Percentiles rank a stretch among this genome's conserved stretches.
phyloP scores from a whole-genome alignment of 2,329 filamentous ascomycete species.

The Pseudocercospora vitis region DNA sequence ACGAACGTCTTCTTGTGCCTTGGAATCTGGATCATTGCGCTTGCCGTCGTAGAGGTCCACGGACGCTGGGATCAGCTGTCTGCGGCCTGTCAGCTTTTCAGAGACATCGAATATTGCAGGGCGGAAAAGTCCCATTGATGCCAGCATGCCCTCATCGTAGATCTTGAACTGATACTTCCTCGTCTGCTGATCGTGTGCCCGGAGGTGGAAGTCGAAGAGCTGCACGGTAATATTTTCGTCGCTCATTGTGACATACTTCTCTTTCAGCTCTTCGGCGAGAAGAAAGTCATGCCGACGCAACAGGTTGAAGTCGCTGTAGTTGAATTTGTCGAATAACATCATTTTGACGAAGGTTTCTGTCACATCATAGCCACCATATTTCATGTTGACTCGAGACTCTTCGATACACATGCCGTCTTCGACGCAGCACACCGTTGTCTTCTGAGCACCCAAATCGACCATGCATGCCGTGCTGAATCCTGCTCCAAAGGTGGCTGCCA shows the following conservation, averaged over 20 bases:
- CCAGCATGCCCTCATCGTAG: slow-evolving; percentile 93
- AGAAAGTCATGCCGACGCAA: slow-evolving; percentile 87
- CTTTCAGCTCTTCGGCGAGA: slow-evolving; percentile 92
- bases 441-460: slow-evolving; percentile 93
- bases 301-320: slow-evolving; percentile 92
- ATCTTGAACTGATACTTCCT: slow-evolving; percentile 94
- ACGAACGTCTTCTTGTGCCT: slow-evolving; percentile 72
- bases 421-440: slow-evolving; percentile 94
- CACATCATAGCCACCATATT: slow-evolving; percentile 88
- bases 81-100: slow-evolving; percentile 73
- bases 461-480: slow-evolving; percentile 93
- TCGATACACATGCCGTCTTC: slow-evolving; percentile 95
- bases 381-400: slow-evolving; percentile 91
- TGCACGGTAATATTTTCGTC: slow-evolving; percentile 88
- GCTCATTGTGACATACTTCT: slow-evolving; percentile 86
- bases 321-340: slow-evolving; percentile 95
- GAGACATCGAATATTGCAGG: slow-evolving; percentile 82
- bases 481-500: slow-evolving; percentile 91
- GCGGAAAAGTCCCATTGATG: slow-evolving; percentile 91
- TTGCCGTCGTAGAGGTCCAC: slow-evolving; percentile 92
- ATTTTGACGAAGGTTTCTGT: slow-evolving; percentile 95
- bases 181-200: slow-evolving; percentile 83
- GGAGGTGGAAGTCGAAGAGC: slow-evolving; percentile 84
- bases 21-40: slow-evolving; percentile 84
- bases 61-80: slow-evolving; percentile 80